Evolutionary conservation across 805 yeast genomes (phyloP).

Genomic region (Wickerhamiella alocasiicola): DNA sequence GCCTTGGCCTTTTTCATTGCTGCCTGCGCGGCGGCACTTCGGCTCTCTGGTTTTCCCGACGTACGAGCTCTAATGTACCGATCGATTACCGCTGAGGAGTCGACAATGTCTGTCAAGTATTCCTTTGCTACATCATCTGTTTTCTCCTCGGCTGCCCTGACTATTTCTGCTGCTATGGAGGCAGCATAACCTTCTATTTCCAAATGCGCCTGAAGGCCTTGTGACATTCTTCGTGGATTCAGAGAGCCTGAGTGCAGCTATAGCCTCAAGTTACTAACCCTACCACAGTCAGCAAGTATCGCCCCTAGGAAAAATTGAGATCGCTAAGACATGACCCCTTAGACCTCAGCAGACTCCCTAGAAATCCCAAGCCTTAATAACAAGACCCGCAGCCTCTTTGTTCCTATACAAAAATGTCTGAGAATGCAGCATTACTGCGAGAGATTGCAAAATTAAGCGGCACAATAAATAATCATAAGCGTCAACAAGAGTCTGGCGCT

Average conservation of each 20-base stretch:
- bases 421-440: slow-evolving; percentile 6
- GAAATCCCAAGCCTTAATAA: too few relatives aligned
- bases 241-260: not conserved
- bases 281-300: too few relatives aligned
- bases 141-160: slow-evolving; percentile 14
- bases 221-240: not conserved
- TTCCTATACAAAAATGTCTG: slow-evolving; percentile 6
- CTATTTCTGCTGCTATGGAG: slow-evolving; percentile 20
- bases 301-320: too few relatives aligned
- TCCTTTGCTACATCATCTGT: slow-evolving; percentile 17
- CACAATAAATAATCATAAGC: slow-evolving; percentile 11
- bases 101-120: slow-evolving; percentile 16
- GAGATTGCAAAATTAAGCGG: slow-evolving; percentile 15
- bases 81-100: slow-evolving; percentile 9
- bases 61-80: slow-evolving; percentile 14
- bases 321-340: too few relatives aligned
- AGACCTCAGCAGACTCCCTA: too few relatives aligned
- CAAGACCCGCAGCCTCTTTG: too few relatives aligned
- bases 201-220: slow-evolving; percentile 13
- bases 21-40: slow-evolving; percentile 5
- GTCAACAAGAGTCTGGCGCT: not conserved
- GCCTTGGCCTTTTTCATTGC: slow-evolving; percentile 7
- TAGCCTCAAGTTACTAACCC: not conserved
- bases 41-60: slow-evolving; percentile 6
- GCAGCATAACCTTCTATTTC: slow-evolving; percentile 18